Conservation (phyloP, 257 asterid species). For the Scutellaria barbata region DNA sequence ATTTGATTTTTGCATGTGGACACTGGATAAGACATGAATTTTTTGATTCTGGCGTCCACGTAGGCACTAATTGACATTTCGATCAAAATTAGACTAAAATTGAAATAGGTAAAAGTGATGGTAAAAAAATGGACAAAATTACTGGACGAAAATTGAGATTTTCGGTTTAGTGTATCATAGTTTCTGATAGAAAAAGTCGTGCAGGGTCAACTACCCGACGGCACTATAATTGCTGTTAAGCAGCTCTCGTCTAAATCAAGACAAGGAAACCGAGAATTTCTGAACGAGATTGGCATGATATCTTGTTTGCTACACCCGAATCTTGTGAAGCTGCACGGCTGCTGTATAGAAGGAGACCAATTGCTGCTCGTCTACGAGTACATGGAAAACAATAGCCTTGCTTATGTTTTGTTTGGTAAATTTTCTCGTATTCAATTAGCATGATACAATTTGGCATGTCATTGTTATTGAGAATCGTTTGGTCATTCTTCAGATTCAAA, state of each 20-base stretch:
- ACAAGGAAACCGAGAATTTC: constrained; percentile 87
- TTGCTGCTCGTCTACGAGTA: constrained; percentile 79
- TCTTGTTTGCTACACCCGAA: constrained; percentile 85
- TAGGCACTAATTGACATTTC: too few relatives aligned
- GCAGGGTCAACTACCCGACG: constrained; percentile 73
- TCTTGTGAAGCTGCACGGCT: constrained; percentile 85
- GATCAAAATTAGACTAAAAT: too few relatives aligned
- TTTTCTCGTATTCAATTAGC: background rate
- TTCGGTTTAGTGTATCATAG: background rate
- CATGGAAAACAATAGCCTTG: constrained; percentile 92
- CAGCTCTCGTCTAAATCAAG: constrained; percentile 77
- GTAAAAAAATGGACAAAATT: too few relatives aligned
- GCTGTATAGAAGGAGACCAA: constrained; percentile 83
- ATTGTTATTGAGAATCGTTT: background rate
- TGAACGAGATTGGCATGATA: constrained; percentile 87
- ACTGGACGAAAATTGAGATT: too few relatives aligned
- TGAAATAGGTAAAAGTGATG: too few relatives aligned
- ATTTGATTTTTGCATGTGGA: too few relatives aligned
- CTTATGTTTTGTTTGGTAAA: constrained; percentile 66
- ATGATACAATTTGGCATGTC: background rate
- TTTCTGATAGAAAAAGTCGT: constrained; percentile 31
- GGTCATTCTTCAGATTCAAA: constrained; percentile 46
- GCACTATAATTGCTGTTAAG: constrained; percentile 84
- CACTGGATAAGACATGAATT: too few relatives aligned
- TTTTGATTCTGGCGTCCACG: too few relatives aligned